Evolutionary conservation across 1,284 basidiomycete species (phyloP).

Genomic region (Irpex sp.): DNA sequence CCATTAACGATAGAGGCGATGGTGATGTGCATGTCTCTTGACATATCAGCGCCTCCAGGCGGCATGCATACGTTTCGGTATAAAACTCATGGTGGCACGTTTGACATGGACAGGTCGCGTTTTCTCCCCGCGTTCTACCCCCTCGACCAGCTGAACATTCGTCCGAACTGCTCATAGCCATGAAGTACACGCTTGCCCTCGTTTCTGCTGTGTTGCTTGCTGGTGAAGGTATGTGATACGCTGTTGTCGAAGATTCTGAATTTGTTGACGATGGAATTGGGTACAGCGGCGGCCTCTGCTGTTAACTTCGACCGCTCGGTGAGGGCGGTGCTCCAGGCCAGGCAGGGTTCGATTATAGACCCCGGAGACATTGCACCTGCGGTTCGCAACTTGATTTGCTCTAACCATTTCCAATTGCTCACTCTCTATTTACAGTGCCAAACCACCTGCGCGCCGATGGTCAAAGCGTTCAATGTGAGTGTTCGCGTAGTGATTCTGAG

Average conservation of each 20-base stretch:
- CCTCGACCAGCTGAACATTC: neutral
- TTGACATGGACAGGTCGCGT: neutral
- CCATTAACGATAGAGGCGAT: neutral
- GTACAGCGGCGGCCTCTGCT: constrained; percentile 1
- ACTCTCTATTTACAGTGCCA: neutral
- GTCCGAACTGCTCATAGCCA: neutral
- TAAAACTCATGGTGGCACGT: neutral
- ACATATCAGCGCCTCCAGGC: neutral
- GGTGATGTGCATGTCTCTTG: neutral
- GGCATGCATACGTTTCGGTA: neutral
- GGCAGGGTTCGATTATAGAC: constrained; percentile 3
- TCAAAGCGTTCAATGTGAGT: constrained; percentile 3
- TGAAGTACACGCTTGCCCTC: neutral
- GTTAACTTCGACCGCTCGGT: neutral
- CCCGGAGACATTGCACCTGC: neutral
- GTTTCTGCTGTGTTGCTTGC: constrained; percentile 1
- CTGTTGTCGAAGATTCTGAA: neutral
- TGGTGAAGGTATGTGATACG: neutral
- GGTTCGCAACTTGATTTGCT: neutral
- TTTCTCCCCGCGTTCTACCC: neutral
- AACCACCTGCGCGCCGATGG: neutral
- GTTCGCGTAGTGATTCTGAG: neutral
- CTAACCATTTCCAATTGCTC: neutral
- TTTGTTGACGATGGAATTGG: neutral
- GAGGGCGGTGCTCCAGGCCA: neutral